Base-by-base conservation (phyloP, 352 stramenopile genomes). In the Phytophthora vignae region DNA sequence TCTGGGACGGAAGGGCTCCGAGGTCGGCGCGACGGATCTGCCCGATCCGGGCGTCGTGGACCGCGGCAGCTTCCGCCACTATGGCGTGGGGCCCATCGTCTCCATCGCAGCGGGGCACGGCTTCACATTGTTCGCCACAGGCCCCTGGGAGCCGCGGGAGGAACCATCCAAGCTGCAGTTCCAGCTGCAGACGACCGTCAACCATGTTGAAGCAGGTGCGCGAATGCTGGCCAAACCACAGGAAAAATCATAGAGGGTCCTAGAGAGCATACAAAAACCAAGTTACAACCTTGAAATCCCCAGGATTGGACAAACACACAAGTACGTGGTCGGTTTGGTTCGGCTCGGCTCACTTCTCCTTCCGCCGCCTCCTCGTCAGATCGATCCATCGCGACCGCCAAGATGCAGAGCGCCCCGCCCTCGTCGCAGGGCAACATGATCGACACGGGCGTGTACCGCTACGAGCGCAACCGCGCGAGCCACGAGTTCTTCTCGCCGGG, bases 401-500 rank as follows among this genome's bases (percentile, higher is more conserved):
- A 61, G 48, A 77, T 71, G 70, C 58, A 73, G 57, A 48, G 46
- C 36, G 56, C 55, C 22, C 71, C 71, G 42, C 49, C 67, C 3
- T 78, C 67, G 10, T 78, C 71, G 10, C 71, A 76, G 29, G 67
- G 54, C 49, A 58, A 52, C 15, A 91, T 91, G 82, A 76, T 88
- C 29, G 77, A 90, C 48, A 74, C 85, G 3, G 87, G 87, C 61
- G 67, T 93, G 55, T 94, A 94, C 68, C 81, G 84, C 68, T 94
- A 94, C 76, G 87, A 94, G 67, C 77, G 74, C 63, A 79, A 90
- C 60, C 82, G 85, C 29, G 67, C 57, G 21, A 94, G 87, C 61
- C 79, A 90, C 71, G 87, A 94, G 75, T 94, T 88, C 74, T 94
- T 94, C 67, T 91, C 79, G 4, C 87, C 87, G 1, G 87, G 87